Evolutionary conservation across 2,329 filamentous ascomycete species (phyloP).

Genomic region (Fusarium secorum): DNA sequence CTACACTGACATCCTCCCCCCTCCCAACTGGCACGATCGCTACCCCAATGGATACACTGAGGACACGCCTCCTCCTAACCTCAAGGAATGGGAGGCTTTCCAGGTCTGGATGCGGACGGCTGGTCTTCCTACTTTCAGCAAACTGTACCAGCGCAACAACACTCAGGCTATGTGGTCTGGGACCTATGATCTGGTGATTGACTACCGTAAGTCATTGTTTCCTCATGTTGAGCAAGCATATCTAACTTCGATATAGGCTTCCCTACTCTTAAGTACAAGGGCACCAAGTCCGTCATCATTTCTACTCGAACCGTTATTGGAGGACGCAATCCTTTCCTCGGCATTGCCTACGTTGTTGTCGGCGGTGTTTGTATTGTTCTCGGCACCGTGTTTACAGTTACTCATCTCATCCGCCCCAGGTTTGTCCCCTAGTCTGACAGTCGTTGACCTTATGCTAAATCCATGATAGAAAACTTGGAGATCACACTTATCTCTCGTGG

Average conservation of each 20-base stretch:
- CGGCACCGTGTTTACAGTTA: conserved; percentile 86
- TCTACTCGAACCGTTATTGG: conserved; percentile 93
- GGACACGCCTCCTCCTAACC: conserved; percentile 71
- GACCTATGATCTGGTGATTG: conserved; percentile 78
- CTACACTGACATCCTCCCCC: conserved; percentile 73
- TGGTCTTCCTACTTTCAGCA: conserved; percentile 92
- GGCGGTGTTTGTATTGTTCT: conserved; percentile 92
- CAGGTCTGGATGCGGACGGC: conserved; percentile 99
- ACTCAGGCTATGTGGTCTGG: conserved; percentile 71
- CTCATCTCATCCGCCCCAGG: conserved; percentile 91
- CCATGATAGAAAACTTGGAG: conserved; percentile 84
- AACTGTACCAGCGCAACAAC: conserved; percentile 87
- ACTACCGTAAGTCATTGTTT: conserved; percentile 70
- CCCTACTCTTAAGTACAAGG: conserved; percentile 78
- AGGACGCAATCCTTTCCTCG: conserved; percentile 92
- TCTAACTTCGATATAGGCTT: conserved; percentile 67
- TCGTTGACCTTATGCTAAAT: neutral
- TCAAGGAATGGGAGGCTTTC: conserved; percentile 82
- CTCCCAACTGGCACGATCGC: conserved; percentile 81
- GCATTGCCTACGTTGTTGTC: conserved; percentile 94
- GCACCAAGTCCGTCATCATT: conserved; percentile 89
- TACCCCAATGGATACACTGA: conserved; percentile 76
- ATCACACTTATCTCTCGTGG: conserved; percentile 98
- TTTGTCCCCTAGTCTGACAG: conserved; percentile 52
- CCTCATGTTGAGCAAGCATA: neutral